Percentiles rank a stretch among this genome's conserved stretches.
Conservation (phyloP, 371 early-diverging fungal species). For the Lichtheimia ornata region DNA sequence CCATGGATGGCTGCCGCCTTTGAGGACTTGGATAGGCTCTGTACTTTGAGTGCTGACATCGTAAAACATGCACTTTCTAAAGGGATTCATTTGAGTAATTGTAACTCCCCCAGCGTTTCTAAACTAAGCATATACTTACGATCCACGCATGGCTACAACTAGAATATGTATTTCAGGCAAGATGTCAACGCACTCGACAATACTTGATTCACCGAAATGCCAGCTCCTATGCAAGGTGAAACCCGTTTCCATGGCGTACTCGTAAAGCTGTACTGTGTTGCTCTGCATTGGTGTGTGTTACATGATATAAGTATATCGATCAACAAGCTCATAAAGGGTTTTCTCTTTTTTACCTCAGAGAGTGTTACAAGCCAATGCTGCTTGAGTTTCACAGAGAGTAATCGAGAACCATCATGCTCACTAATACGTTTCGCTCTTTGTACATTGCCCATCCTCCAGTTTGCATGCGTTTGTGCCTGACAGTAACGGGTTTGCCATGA, state of each 20-base stretch:
- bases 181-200: conserved; percentile 47
- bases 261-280: conserved; percentile 35
- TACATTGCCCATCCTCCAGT: conserved; percentile 47
- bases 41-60: conserved; percentile 32
- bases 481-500: conserved; percentile 43
- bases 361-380: conserved; percentile 34
- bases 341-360: conserved; percentile 32
- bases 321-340: not conserved
- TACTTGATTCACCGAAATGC: conserved; percentile 37
- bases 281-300: conserved; percentile 22
- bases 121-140: conserved; percentile 28
- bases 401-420: conserved; percentile 22
- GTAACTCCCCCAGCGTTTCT: too few species aligned
- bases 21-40: conserved; percentile 50
- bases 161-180: conserved; percentile 46
- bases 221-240: conserved; percentile 29
- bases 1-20: conserved; percentile 44
- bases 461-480: conserved; percentile 36
- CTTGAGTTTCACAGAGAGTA: conserved; percentile 40
- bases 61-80: conserved; percentile 47
- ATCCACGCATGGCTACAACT: conserved; percentile 49
- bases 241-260: conserved; percentile 26
- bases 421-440: conserved; percentile 32
- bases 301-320: not conserved
- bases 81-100: not conserved